These are phyloP conservation scores for Ulota crispa DNA, from an alignment of 225 moss, liverwort and hornwort species.

Conservation along the genomic window DNA sequence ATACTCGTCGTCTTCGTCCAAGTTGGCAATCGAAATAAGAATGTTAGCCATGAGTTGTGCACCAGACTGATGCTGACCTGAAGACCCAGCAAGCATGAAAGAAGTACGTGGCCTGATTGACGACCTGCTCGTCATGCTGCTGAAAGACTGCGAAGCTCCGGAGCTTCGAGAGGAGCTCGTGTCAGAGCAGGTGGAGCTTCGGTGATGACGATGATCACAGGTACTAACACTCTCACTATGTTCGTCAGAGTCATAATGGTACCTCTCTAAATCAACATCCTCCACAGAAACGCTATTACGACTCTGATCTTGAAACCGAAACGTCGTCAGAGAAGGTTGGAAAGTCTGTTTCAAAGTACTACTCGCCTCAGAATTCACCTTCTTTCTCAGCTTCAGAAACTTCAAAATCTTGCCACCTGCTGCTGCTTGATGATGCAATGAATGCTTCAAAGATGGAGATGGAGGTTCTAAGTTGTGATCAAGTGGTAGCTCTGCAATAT, in stretches of 20 bases:
- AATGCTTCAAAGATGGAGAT: slow-evolving; percentile 2
- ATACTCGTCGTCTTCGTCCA: slow-evolving; percentile 37
- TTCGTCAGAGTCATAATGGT: slow-evolving; percentile 48
- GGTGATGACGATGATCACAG: slow-evolving; percentile 16
- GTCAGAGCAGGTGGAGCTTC: slow-evolving; percentile 29
- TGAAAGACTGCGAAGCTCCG: slow-evolving; percentile 30
- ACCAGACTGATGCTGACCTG: slow-evolving; percentile 20
- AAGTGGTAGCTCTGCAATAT: slow-evolving; percentile 33
- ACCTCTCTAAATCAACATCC: slow-evolving; percentile 38
- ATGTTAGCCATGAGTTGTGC: slow-evolving; percentile 51
- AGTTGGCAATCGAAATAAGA: slow-evolving; percentile 36
- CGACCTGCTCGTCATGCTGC: slow-evolving; percentile 30
- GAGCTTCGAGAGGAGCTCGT: slow-evolving; percentile 35
- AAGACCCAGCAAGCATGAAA: slow-evolving; percentile 7
- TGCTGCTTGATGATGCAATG: slow-evolving; percentile 19
- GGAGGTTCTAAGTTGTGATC: slow-evolving; percentile 7
- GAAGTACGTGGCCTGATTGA: slow-evolving; percentile 24
- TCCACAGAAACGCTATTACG: slow-evolving; percentile 21
- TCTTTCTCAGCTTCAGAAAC: slow-evolving; percentile 40
- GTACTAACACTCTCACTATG: slow-evolving; percentile 9
- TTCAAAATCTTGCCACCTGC: slow-evolving; percentile 33
- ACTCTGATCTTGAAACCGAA: slow-evolving; percentile 35
- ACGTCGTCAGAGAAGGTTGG: slow-evolving; percentile 36
- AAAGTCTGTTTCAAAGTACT: background rate
- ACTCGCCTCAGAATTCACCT: background rate